Evolutionary conservation across 495 filamentous ascomycete species (phyloP), one percentile per base, ranked within the genome.

Genomic region (Penicillium bovifimosum): DNA sequence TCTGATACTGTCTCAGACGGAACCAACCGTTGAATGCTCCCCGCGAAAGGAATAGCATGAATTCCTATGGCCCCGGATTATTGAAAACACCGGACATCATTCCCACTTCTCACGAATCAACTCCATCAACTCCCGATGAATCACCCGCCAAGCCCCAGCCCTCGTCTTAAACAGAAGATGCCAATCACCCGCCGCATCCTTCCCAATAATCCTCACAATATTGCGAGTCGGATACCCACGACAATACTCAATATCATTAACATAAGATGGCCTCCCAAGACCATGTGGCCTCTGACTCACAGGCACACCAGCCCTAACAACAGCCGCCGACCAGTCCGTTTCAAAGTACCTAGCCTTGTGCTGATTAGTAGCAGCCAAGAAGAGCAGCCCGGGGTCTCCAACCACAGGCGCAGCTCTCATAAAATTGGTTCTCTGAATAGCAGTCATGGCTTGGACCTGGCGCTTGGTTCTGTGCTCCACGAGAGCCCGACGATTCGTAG

Each of bases 161-260:
- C 52, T 35, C 6, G 36, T 24, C 32, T 39, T 47, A n/a, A 39
- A 50, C 41, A 42, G 10, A n/a, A 74, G 41, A 74, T 73, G 75
- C 44, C 73, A 79, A 55, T 76, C 73, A 2, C 73, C 76, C 29
- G 61, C 62, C 5, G 53, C 58, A 50, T 77, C 75, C 58, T 76
- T 74, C 1, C 76, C 76, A 18, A 76, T 47, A 11, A 77, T 62
- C 6, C 31, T 39, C 10, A 50, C 29, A 17, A 49, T 28, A 17
- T 60, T 53, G 9, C 53, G 41, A 31, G 42, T 41, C 7, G 29
- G 69, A 61, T 58, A 76, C 59, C 28, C 56, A 51, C 8, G 58
- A 60, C 35, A 68, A 64, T 48, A 67, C 53, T 14, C 66, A 62
- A 48, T 69, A 52, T 29, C 52, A 48, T 55, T 44, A 4, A 31